Base-by-base conservation (phyloP, 2,329 filamentous ascomycete species). In the Diatrype stigma region DNA sequence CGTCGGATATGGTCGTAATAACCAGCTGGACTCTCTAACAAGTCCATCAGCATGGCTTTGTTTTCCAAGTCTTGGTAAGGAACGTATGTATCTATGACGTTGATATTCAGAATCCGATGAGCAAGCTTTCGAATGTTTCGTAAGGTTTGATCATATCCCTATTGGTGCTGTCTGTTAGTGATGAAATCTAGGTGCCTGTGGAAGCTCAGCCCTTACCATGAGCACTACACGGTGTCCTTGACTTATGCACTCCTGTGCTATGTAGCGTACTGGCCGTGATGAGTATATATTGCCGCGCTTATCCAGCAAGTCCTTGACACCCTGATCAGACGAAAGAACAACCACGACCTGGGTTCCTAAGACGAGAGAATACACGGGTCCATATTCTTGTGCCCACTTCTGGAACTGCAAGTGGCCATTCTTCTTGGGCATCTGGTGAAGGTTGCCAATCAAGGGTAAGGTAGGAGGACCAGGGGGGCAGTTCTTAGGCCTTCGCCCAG, bases 1-100 rank as follows among this genome's bases (percentile, higher is more conserved):
- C 75, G 66, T 2, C 71, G 54, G 16, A 79, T 66, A 47, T 77
- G 71, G 3, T 73, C 57, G 3, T 70, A 44, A 44, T 75, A 75
- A 2, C 64, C 46, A 0, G 70, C 54, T 0, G 76, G 76, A 3
- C 61, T 51, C 0, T 73, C 68, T 6, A 81, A 54, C 10, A 82
- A 60, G 2, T 75, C 73, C 30, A 50, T 63, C 16, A 80, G 60
- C 77, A 82, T 76, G 42, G 75, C 71, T 54, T 75, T 78, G 60
- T 72, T 78, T 57, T 82, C 78, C 3, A 81, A 66, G 35, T 75
- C 71, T 53, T 82, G 78, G 55, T 81, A 82, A 1, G 74, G 70
- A 1, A 80, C 67, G 50, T 83, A 83, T 3, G 63, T 60, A 34
- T 66, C 67, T 1, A 74, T 69, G 0, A 69, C 67, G 0, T 66